These are phyloP conservation scores for Penicillium odoratum DNA, from an alignment of 495 filamentous ascomycete genomes.

Conservation along the genomic window DNA sequence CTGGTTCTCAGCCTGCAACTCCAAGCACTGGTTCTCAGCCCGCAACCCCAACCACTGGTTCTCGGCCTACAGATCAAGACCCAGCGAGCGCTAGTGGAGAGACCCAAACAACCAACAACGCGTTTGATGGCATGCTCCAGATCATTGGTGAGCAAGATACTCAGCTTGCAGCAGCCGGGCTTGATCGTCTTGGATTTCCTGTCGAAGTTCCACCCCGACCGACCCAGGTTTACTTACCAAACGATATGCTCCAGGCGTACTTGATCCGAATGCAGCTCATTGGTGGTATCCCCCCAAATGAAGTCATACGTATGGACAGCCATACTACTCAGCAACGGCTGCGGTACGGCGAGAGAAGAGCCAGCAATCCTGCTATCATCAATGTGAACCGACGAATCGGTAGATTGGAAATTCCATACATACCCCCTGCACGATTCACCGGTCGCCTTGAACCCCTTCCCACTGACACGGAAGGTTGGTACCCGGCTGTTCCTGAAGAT, in stretches of 20 bases:
- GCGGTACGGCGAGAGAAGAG: background rate
- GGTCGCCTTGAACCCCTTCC: background rate
- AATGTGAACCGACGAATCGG: background rate
- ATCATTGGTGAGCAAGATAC: background rate
- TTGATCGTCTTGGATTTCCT: background rate
- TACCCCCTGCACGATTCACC: background rate
- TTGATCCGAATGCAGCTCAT: conserved; percentile 35
- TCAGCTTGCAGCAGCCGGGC: background rate
- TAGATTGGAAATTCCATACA: background rate
- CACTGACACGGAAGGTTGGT: background rate
- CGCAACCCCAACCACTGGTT: background rate
- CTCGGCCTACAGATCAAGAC: background rate
- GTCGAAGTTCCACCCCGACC: background rate
- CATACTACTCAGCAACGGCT: background rate
- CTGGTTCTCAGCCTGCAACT: background rate
- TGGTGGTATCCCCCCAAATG: conserved; percentile 29
- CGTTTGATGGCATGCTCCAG: background rate
- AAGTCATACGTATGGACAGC: conserved; percentile 23
- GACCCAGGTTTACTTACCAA: background rate
- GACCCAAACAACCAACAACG: background rate
- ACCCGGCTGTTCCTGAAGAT: background rate
- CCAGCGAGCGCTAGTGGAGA: background rate
- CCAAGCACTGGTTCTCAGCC: background rate
- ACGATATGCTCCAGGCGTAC: conserved; percentile 25
- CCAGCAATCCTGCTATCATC: background rate